phyloP scores from a whole-genome alignment of 1,284 basidiomycete genomes.

The Porogramme epimiltina region DNA sequence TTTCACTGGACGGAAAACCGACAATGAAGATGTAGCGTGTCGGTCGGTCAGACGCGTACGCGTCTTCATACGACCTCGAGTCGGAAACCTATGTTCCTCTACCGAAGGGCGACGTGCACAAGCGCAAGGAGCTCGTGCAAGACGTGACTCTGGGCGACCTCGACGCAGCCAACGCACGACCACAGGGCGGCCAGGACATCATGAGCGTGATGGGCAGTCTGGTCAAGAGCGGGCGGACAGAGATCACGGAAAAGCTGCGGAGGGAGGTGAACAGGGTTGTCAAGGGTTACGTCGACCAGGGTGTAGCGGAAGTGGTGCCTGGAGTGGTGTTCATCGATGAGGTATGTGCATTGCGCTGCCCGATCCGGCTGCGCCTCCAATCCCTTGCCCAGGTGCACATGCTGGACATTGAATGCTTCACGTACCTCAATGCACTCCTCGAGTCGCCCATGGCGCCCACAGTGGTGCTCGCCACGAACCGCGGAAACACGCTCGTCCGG shows the following conservation, averaged over 20 bases:
- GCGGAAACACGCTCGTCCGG: constrained; percentile 89
- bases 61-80: constrained; percentile 98
- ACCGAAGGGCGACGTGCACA: constrained; percentile 98
- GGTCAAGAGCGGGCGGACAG: constrained; percentile 92
- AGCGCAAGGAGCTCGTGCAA: constrained; percentile 96
- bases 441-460: constrained; percentile 98
- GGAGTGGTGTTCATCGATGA: constrained; percentile 99
- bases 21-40: constrained; percentile 64
- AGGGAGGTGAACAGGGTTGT: constrained; percentile 99
- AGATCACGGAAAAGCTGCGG: constrained; percentile 95
- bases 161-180: constrained; percentile 95
- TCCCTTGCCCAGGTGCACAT: constrained; percentile 81
- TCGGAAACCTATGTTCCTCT: constrained; percentile 98
- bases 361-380: not conserved
- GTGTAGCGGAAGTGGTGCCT: constrained; percentile 96
- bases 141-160: constrained; percentile 97
- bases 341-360: constrained; percentile 44
- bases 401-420: constrained; percentile 99
- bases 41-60: constrained; percentile 96
- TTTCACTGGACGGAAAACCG: not conserved
- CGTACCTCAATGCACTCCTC: constrained; percentile 94
- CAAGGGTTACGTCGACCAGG: constrained; percentile 96
- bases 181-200: constrained; percentile 95
- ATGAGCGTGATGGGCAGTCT: constrained; percentile 99
- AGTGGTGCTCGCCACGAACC: constrained; percentile 95